These are phyloP conservation scores for Teunomyces barrocoloradensis DNA, from an alignment of 805 yeast species.

Conservation along the genomic window DNA sequence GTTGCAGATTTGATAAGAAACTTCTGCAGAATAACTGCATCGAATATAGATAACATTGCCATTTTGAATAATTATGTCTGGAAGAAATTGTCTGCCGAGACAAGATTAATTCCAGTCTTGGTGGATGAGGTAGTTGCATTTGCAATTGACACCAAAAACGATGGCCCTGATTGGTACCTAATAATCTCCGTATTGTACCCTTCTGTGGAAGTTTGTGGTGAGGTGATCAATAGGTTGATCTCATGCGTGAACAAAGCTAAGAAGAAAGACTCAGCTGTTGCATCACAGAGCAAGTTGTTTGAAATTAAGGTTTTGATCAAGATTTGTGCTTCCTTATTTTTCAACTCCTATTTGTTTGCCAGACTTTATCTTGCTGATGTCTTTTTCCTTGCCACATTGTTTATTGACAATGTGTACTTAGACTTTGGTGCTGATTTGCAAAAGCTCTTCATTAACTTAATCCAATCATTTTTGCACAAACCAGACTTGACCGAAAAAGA, in stretches of 20 bases:
- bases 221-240: constrained; percentile 56
- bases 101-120: constrained; percentile 52
- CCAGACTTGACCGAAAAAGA: constrained; percentile 44
- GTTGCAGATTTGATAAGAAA: constrained; percentile 60
- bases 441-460: constrained; percentile 59
- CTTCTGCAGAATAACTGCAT: constrained; percentile 56
- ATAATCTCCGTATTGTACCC: constrained; percentile 67
- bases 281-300: constrained; percentile 53
- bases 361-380: constrained; percentile 71
- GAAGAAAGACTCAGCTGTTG: constrained; percentile 37
- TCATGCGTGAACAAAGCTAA: constrained; percentile 52
- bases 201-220: constrained; percentile 69
- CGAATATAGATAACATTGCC: constrained; percentile 47
- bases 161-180: constrained; percentile 64
- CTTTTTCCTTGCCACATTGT: constrained; percentile 61
- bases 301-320: constrained; percentile 69
- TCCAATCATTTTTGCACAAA: constrained; percentile 65
- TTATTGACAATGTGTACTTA: constrained; percentile 49
- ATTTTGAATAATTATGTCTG: constrained; percentile 62
- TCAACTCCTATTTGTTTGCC: constrained; percentile 62
- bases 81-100: constrained; percentile 63
- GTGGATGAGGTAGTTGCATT: constrained; percentile 74
- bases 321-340: constrained; percentile 62
- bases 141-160: constrained; percentile 76
- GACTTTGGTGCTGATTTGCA: constrained; percentile 62